Conservation (phyloP, 371 early-diverging fungal genomes). For the Coelomomyces lativittatus region DNA sequence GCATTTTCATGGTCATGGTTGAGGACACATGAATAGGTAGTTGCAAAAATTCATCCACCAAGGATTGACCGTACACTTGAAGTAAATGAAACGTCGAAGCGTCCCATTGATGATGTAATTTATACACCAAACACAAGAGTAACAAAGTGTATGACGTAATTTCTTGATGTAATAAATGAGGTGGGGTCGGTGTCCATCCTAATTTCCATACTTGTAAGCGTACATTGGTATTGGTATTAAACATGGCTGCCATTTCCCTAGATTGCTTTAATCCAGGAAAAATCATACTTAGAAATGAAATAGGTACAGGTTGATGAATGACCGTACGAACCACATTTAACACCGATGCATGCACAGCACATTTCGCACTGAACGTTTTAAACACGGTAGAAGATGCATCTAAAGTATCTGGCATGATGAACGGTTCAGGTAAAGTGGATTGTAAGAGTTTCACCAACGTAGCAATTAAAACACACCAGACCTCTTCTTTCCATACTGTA, state of each 20-base stretch:
- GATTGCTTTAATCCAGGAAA: slow-evolving; percentile 51
- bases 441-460: neutral
- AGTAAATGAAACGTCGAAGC: neutral
- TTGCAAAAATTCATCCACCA: neutral
- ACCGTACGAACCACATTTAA: neutral
- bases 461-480: neutral
- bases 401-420: slow-evolving; percentile 30
- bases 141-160: neutral
- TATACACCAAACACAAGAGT: neutral
- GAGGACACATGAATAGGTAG: no score
- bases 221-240: slow-evolving; percentile 60
- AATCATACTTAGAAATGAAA: neutral
- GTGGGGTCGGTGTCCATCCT: slow-evolving; percentile 73
- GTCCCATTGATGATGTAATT: neutral
- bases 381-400: slow-evolving; percentile 35
- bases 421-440: neutral
- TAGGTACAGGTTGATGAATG: neutral
- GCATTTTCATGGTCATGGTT: no score
- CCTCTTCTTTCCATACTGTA: neutral
- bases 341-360: neutral
- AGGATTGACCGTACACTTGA: neutral
- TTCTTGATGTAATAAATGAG: slow-evolving; percentile 68
- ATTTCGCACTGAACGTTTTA: neutral
- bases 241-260: slow-evolving; percentile 59
- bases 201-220: slow-evolving; percentile 58